phyloP scores from a whole-genome alignment of 1,284 basidiomycete genomes.

The Schizophyllum amplum region DNA sequence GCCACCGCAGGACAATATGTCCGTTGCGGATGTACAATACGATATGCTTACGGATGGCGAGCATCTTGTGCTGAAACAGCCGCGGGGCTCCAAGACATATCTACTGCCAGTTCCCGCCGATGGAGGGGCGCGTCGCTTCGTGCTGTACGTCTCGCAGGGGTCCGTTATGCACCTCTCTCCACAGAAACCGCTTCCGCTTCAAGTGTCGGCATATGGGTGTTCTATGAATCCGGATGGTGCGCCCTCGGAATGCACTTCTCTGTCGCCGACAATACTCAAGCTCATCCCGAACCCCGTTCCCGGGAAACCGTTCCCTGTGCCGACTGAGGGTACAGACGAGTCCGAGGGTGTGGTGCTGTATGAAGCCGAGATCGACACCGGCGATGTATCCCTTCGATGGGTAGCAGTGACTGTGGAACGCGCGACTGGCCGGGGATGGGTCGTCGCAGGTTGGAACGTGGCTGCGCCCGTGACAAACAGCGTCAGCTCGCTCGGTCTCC shows the following conservation, averaged over 20 bases:
- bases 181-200: slow-evolving; percentile 32
- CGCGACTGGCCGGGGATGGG: slow-evolving; percentile 53
- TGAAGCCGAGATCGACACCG: slow-evolving; percentile 35
- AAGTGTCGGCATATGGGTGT: slow-evolving; percentile 29
- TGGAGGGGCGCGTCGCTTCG: slow-evolving; percentile 26
- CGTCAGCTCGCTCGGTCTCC: slow-evolving; percentile 23
- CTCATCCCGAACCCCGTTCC: slow-evolving; percentile 53
- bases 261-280: slow-evolving; percentile 40
- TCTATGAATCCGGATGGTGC: slow-evolving; percentile 4
- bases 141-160: slow-evolving; percentile 54
- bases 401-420: slow-evolving; percentile 46
- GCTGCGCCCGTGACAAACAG: slow-evolving; percentile 12
- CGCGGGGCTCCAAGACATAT: slow-evolving; percentile 36
- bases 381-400: slow-evolving; percentile 24
- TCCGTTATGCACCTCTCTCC: slow-evolving; percentile 42
- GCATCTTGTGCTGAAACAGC: slow-evolving; percentile 36
- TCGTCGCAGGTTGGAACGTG: slow-evolving; percentile 35
- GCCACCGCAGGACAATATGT: neutral
- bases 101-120: slow-evolving; percentile 36
- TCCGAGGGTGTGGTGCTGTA: slow-evolving; percentile 64
- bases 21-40: neutral
- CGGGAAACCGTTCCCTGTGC: slow-evolving; percentile 49
- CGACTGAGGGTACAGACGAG: slow-evolving; percentile 61
- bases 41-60: slow-evolving; percentile 13
- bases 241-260: slow-evolving; percentile 26